Conservation (phyloP, 257 asterid genomes). For the Capsicum chinense region DNA sequence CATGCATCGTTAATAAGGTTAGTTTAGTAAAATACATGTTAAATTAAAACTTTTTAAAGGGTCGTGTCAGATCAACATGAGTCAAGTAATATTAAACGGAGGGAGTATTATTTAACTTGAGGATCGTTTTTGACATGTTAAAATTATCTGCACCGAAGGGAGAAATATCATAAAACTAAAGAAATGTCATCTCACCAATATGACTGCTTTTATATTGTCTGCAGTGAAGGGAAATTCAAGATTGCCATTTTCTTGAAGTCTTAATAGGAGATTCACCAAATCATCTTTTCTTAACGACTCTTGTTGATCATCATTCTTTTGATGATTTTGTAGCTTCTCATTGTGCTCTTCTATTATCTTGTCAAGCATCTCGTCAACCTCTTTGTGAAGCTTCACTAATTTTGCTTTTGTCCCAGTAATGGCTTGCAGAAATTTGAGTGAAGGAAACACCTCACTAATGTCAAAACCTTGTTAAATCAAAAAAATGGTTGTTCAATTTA, state of each 20-base stretch:
- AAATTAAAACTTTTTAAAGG: no score
- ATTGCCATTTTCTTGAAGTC: constrained; percentile 12
- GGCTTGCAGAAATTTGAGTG: background rate
- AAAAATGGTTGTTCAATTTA: no score
- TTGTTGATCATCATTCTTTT: background rate
- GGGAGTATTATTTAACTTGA: no score
- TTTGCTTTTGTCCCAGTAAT: background rate
- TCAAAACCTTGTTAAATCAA: background rate
- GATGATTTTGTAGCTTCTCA: background rate
- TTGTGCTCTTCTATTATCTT: constrained; percentile 14
- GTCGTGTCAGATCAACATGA: no score
- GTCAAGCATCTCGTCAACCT: background rate
- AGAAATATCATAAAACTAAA: no score
- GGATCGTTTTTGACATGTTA: no score
- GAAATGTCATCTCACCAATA: background rate
- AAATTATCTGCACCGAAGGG: no score
- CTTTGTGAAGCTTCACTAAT: constrained; percentile 17
- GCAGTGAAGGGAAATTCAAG: background rate
- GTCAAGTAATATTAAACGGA: no score
- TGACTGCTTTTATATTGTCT: constrained; percentile 25
- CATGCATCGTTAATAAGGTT: no score
- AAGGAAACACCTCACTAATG: constrained; percentile 24
- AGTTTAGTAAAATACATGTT: no score
- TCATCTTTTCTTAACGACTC: background rate
- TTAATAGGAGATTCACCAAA: constrained; percentile 12